Conservation (phyloP, 2,329 filamentous ascomycete species). For the Paracoccidioides lutzii region DNA sequence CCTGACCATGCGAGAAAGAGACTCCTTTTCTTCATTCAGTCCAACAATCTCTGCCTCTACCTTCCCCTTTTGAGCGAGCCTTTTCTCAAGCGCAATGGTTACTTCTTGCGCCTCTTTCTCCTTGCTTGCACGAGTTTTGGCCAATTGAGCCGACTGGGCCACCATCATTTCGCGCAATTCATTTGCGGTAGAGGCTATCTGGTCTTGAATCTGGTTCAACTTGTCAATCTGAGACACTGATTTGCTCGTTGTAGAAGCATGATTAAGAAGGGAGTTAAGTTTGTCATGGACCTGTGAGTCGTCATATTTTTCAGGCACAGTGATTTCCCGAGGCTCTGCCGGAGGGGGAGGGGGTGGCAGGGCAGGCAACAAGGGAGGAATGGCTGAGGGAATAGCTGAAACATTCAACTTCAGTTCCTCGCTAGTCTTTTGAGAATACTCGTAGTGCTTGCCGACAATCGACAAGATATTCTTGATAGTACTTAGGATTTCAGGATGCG, state of each 20-base stretch:
- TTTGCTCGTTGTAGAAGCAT: constrained; percentile 48
- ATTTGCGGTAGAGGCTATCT: constrained; percentile 70
- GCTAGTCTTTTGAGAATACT: constrained; percentile 62
- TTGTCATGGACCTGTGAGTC: constrained; percentile 45
- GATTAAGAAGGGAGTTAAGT: constrained; percentile 36
- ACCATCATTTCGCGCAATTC: constrained; percentile 75
- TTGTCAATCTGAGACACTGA: constrained; percentile 64
- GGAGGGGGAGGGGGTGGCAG: constrained; percentile 24
- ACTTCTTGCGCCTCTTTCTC: constrained; percentile 71
- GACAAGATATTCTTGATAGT: constrained; percentile 74
- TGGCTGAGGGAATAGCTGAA: constrained; percentile 37
- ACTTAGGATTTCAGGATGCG: constrained; percentile 78
- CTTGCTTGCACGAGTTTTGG: constrained; percentile 64
- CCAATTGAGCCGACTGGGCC: constrained; percentile 59
- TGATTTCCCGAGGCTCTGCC: constrained; percentile 15
- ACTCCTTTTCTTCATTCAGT: constrained; percentile 48
- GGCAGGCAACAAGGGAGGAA: constrained; percentile 46
- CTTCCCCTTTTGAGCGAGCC: constrained; percentile 52
- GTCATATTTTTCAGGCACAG: constrained; percentile 44
- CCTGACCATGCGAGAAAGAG: constrained; percentile 45
- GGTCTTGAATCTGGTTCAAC: constrained; percentile 76
- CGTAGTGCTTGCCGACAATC: constrained; percentile 74
- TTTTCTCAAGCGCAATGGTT: constrained; percentile 65
- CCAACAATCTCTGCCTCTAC: constrained; percentile 40
- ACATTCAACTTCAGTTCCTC: constrained; percentile 48